phyloP scores from a whole-genome alignment of 352 stramenopile genomes.

The Phytophthora foliorum region DNA sequence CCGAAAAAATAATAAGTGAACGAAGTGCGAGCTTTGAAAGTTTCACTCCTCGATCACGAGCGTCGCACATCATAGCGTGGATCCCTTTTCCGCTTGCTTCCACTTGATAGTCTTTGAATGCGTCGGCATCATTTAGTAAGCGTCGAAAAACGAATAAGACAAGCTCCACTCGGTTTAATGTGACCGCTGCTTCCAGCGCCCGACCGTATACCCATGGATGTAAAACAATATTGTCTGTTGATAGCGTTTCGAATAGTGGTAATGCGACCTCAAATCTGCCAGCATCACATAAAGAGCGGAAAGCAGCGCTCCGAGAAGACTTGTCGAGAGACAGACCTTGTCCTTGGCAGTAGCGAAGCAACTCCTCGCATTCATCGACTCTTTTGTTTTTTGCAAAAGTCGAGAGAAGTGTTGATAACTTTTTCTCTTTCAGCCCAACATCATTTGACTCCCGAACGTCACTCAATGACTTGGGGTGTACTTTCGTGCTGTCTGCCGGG shows the following conservation, averaged over 20 bases:
- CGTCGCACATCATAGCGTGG: neutral
- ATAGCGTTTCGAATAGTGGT: neutral
- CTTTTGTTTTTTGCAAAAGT: conserved; percentile 3
- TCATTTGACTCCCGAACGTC: neutral
- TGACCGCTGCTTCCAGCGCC: conserved; percentile 8
- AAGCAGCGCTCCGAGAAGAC: conserved; percentile 15
- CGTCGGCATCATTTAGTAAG: neutral
- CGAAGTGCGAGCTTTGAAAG: conserved; percentile 5
- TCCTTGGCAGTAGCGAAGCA: conserved; percentile 59
- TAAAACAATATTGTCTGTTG: neutral
- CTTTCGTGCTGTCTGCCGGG: neutral
- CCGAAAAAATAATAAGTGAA: conserved; percentile 3
- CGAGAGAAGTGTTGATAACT: conserved; percentile 2
- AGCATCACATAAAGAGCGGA: conserved; percentile 6
- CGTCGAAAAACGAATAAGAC: conserved; percentile 2
- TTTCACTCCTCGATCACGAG: conserved; percentile 1
- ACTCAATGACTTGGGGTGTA: neutral
- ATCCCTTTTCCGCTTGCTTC: neutral
- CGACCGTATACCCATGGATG: neutral
- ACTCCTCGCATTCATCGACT: conserved; percentile 52
- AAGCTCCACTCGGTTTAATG: conserved; percentile 1
- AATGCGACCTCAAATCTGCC: conserved; percentile 1
- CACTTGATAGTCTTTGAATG: neutral
- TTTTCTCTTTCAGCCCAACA: neutral
- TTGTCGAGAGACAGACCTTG: conserved; percentile 59